Evolutionary conservation across 306 rosid genomes (phyloP).

Genomic region (Sphenostylis stenocarpa): DNA sequence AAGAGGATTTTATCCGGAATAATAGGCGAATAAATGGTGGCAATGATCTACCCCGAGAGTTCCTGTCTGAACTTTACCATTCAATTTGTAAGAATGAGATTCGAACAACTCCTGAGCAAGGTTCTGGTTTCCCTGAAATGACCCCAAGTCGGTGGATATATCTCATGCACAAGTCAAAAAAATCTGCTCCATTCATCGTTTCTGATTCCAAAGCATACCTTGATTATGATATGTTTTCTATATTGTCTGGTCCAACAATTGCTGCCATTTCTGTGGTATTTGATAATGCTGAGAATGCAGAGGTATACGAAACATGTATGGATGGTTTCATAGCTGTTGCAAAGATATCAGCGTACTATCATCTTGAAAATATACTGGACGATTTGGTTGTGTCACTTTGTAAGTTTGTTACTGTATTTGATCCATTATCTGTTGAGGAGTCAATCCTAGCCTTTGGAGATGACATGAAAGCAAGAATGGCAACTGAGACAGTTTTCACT

Average conservation of each 20-base stretch:
- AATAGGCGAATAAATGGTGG: slow-evolving; percentile 92
- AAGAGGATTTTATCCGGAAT: slow-evolving; percentile 87
- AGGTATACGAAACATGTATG: slow-evolving; percentile 84
- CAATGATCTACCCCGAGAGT: slow-evolving; percentile 84
- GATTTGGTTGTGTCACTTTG: slow-evolving; percentile 95
- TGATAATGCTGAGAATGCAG: slow-evolving; percentile 92
- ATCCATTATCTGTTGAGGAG: slow-evolving; percentile 74
- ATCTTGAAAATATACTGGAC: slow-evolving; percentile 89
- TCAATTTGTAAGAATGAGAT: slow-evolving; percentile 94
- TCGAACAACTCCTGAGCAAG: slow-evolving; percentile 89
- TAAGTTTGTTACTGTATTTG: slow-evolving; percentile 79
- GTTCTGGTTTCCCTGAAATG: slow-evolving; percentile 89
- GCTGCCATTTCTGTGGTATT: slow-evolving; percentile 97
- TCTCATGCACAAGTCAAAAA: slow-evolving; percentile 78
- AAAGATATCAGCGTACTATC: slow-evolving; percentile 84
- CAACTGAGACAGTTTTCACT: slow-evolving; percentile 88
- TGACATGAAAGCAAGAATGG: slow-evolving; percentile 88
- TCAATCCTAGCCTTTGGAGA: slow-evolving; percentile 83
- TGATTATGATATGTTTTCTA: slow-evolving; percentile 92
- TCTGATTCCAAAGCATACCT: slow-evolving; percentile 82
- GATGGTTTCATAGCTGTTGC: slow-evolving; percentile 96
- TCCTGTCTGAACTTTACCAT: slow-evolving; percentile 72
- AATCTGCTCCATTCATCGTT: slow-evolving; percentile 76
- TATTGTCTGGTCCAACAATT: slow-evolving; percentile 92
- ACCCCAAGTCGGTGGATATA: slow-evolving; percentile 94